Evolutionary conservation across 768 basidiomycete species (phyloP), one percentile per base, ranked within the genome.

Genomic region (Pleurotus pulmonarius): DNA sequence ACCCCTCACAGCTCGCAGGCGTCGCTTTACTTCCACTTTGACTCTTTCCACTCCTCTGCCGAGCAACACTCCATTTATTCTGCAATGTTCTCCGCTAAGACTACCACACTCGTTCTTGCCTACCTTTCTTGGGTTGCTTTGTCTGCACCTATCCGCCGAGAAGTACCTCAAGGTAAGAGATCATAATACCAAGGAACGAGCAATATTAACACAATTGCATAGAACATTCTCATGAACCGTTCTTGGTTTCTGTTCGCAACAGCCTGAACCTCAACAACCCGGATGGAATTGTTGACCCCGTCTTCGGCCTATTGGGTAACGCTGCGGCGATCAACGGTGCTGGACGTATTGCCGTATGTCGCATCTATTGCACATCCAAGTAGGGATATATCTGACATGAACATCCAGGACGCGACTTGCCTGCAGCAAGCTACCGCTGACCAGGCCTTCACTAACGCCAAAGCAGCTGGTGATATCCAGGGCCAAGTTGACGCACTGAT

Each of bases 381-480:
- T 51, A 29, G 24, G 5, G 4, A 56, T 15, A n/a, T 25, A 39
- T 2, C 18, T 48, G 13, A 18, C 3, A 18, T 43, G 12, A 40
- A 41, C 47, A 34, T 29, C 5, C 53, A 83, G 79, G 78, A 86
- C 62, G 66, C 79, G 7, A 80, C 78, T 54, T 87, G 86, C 65
- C 74, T 88, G 16, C 85, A 87, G 63, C 83, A 85, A 71, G 82
- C 81, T 0, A 80, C 77, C 5, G 84, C 84, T 46, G 84, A 87
- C 62, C 83, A 82, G 64, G 86, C 86, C 0, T 89, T 88, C 73
- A 85, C 85, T 34, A 88, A 88, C 65, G 85, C 86, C 43, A 88
- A 88, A 67, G 80, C 82, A 11, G 78, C 75, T 2, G 76, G 77
- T 13, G 78, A 86, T 63, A 70, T 86, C 44, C 69, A 77, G 22